Percentiles rank a stretch among this genome's conserved stretches.
Evolutionary conservation across 805 yeast species (phyloP).

Genomic region (Yamadazyma ubonensis): DNA sequence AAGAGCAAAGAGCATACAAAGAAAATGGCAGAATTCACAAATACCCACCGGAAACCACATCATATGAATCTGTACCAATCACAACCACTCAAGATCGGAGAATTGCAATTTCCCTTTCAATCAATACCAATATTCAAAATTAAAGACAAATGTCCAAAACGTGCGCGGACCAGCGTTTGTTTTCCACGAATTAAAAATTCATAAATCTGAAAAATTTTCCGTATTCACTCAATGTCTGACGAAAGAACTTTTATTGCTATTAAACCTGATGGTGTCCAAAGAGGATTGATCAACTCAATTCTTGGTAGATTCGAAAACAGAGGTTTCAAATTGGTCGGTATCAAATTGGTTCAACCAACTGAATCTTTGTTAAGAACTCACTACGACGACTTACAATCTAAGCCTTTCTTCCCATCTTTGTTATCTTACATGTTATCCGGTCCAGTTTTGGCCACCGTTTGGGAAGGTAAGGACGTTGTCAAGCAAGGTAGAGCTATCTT

Average conservation of each 20-base stretch:
- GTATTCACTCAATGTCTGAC: conserved; percentile 46
- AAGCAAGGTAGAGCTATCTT: conserved; percentile 96
- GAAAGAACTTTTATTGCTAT: conserved; percentile 93
- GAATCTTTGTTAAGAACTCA: conserved; percentile 87
- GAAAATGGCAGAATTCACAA: too few species aligned
- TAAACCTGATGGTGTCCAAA: conserved; percentile 99
- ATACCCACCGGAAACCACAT: too few species aligned
- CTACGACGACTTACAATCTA: conserved; percentile 90
- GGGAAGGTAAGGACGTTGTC: conserved; percentile 99
- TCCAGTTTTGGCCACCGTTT: conserved; percentile 97
- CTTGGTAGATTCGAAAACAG: conserved; percentile 92
- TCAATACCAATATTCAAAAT: too few species aligned
- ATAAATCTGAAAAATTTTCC: conserved; percentile 7
- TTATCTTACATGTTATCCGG: conserved; percentile 97
- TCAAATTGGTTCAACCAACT: conserved; percentile 86
- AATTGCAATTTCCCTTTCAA: too few species aligned
- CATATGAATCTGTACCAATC: too few species aligned
- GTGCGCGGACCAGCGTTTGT: too few species aligned
- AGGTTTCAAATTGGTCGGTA: conserved; percentile 96
- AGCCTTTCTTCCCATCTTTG: conserved; percentile 98
- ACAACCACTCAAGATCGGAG: too few species aligned
- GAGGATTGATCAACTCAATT: conserved; percentile 91
- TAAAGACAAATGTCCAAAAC: too few species aligned
- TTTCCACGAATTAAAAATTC: too few species aligned
- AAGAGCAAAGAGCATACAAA: too few species aligned